phyloP scores from a whole-genome alignment of 306 rosid genomes.

The barrel medic (Medicago truncatula) region DNA sequence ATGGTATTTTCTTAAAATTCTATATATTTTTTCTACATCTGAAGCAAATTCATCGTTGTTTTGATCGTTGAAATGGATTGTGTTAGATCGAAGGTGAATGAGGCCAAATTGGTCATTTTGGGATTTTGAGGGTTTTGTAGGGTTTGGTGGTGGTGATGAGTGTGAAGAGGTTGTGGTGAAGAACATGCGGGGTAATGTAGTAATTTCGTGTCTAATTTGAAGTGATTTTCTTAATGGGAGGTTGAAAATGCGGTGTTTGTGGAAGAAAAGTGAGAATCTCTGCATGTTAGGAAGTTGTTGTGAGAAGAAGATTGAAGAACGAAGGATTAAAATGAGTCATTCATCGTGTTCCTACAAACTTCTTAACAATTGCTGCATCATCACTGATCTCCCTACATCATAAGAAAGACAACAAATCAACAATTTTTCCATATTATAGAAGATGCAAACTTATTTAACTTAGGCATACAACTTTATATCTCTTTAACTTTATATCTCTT shows the following conservation, averaged over 20 bases:
- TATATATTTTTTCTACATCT: slow-evolving; percentile 74
- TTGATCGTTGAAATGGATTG: slow-evolving; percentile 27
- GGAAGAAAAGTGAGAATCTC: slow-evolving; percentile 40
- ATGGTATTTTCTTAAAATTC: slow-evolving; percentile 73
- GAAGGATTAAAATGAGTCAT: too few species aligned
- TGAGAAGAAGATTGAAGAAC: background rate
- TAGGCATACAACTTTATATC: too few species aligned
- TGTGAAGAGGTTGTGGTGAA: slow-evolving; percentile 15
- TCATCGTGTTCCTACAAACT: too few species aligned
- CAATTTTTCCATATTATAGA: too few species aligned
- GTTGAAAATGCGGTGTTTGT: slow-evolving; percentile 11
- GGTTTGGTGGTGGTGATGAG: slow-evolving; percentile 15
- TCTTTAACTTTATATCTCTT: too few species aligned
- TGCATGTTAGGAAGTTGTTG: slow-evolving; percentile 46
- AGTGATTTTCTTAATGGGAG: background rate
- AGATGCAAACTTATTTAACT: too few species aligned
- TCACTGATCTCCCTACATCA: too few species aligned
- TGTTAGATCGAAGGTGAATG: slow-evolving; percentile 45
- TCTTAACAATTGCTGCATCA: too few species aligned
- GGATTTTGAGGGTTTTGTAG: slow-evolving; percentile 24
- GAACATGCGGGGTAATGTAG: slow-evolving; percentile 16
- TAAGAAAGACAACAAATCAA: too few species aligned
- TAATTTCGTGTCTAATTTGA: slow-evolving; percentile 19
- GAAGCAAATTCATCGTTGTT: slow-evolving; percentile 63
- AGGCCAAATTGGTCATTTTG: slow-evolving; percentile 47